Base-by-base conservation (phyloP, 2,329 filamentous ascomycete species). In the Penicillium sp. region DNA sequence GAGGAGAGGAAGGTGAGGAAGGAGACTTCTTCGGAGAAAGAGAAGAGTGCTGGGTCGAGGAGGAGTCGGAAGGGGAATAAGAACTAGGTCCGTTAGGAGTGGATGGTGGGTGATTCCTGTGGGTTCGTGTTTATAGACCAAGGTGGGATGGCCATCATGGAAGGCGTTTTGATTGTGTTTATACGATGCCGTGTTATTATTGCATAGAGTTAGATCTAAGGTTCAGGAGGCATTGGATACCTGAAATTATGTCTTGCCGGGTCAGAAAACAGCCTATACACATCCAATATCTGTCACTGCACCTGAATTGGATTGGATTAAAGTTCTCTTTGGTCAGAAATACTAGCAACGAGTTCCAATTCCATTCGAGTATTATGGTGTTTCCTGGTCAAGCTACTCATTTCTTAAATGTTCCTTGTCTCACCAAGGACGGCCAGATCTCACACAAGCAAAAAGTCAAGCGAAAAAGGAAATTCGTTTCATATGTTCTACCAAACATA, bases 1-100 rank as follows among this genome's bases (percentile, higher is more conserved):
- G 62, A 71, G 51, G 63, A 70, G 39, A 62, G 67, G 51, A 60
- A 67, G 54, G 54, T 42, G 15, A 31, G 63, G 22, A 60, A 70
- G 63, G 62, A 64, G 38, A 62, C 62, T 25, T 41, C 57, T 50
- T 65, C 64, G 6, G 64, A 55, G 22, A 72, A 75, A 61, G 66
- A 73, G 50, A 68, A 69, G 63, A 73, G 69, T 28, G 63, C 75
- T 17, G 76, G 76, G 14, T 79, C 78, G 12, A 71, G 78, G 57
- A 70, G 75, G 65, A 78, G 71, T 65, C 73, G 75, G 28, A 79
- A 77, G 51, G 51, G 37, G 67, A 65, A 62, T 64, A 66, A 71
- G 63, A 67, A 42, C 22, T 58, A 31, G 34, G 38, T 20, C 10
- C 2, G 7, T n/a, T 17, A 10, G 12, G 31, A 17, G 11, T 12